phyloP scores from a whole-genome alignment of 2,329 filamentous ascomycete species.

The Aspergillus novofumigatus region DNA sequence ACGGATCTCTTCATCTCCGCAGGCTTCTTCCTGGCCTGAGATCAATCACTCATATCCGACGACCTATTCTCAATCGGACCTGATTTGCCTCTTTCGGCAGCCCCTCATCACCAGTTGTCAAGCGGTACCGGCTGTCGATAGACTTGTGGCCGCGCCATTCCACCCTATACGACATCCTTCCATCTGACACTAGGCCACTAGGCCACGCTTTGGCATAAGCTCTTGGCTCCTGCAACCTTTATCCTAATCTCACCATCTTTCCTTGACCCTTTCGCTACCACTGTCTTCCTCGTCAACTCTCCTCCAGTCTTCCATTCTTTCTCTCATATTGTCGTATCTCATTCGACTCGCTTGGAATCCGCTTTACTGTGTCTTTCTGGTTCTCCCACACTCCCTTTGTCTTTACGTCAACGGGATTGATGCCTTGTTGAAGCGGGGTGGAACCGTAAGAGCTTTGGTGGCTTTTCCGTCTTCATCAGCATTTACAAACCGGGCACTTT shows the following conservation, averaged over 20 bases:
- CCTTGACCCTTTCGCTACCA: conserved; percentile 10
- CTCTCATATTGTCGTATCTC: neutral
- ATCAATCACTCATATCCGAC: neutral
- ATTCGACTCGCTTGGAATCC: neutral
- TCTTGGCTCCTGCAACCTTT: neutral
- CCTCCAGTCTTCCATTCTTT: neutral
- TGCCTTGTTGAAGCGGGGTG: neutral
- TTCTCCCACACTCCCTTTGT: neutral
- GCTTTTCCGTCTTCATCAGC: neutral
- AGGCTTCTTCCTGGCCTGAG: neutral
- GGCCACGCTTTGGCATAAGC: neutral
- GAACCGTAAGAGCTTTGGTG: neutral
- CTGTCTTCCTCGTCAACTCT: conserved; percentile 1
- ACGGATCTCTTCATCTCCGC: neutral
- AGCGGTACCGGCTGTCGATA: neutral
- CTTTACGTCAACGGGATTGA: neutral
- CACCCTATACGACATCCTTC: neutral
- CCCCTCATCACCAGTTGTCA: neutral
- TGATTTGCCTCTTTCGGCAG: neutral
- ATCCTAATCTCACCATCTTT: neutral
- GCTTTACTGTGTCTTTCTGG: neutral
- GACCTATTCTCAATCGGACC: neutral
- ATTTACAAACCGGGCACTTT: neutral
- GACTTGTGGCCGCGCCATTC: neutral
- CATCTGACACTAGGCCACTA: neutral